Conservation (phyloP, 2,329 filamentous ascomycete species). For the Zelopaecilomyces penicillatus region DNA sequence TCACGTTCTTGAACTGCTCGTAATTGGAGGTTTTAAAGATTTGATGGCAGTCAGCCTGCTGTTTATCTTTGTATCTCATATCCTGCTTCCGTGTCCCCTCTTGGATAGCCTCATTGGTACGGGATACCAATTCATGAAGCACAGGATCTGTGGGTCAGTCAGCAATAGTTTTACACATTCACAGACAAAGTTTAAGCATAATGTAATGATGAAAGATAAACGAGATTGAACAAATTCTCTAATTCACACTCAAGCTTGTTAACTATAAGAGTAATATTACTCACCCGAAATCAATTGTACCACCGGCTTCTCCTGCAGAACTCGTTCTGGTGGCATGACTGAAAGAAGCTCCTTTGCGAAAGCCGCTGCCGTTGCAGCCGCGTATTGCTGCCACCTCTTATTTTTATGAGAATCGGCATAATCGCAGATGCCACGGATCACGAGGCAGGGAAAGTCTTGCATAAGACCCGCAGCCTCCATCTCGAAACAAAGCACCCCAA, state of each 20-base stretch:
- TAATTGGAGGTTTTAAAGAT: slow-evolving; percentile 20
- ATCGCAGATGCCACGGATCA: slow-evolving; percentile 27
- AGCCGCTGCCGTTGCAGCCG: slow-evolving; percentile 22
- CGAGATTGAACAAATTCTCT: no score
- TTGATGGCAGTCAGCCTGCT: slow-evolving; percentile 13
- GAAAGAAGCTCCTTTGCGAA: slow-evolving; percentile 13
- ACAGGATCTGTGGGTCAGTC: not conserved
- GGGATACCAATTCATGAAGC: not conserved
- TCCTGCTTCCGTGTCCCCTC: not conserved
- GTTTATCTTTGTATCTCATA: not conserved
- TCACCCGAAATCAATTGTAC: not conserved
- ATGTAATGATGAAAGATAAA: not conserved
- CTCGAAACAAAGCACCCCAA: slow-evolving; percentile 13
- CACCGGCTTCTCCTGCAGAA: not conserved
- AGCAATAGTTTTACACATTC: not conserved
- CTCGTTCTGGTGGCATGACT: not conserved
- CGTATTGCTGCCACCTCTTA: slow-evolving; percentile 25
- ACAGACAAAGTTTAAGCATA: not conserved
- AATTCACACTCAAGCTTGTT: no score
- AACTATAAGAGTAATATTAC: not conserved
- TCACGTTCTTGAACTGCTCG: slow-evolving; percentile 20
- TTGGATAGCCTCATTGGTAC: not conserved
- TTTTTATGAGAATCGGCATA: slow-evolving; percentile 31
- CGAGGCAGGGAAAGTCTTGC: slow-evolving; percentile 18
- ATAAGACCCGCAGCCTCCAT: slow-evolving; percentile 19